Base-by-base conservation (phyloP, 2,329 filamentous ascomycete species). In the Cordyceps tenuipes region DNA sequence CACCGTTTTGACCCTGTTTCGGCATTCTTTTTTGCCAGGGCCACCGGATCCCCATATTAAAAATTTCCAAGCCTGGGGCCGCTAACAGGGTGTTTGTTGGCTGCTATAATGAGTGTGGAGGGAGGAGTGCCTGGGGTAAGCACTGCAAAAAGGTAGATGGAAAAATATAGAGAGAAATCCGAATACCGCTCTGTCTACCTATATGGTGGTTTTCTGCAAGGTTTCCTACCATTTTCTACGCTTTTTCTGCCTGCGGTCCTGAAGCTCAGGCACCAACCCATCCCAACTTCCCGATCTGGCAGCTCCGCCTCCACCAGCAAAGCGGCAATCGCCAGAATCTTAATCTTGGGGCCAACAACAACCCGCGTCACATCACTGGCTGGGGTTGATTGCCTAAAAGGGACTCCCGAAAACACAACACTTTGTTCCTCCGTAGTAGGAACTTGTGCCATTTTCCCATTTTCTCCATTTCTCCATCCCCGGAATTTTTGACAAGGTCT, bases 341-440 rank as follows among this genome's bases (percentile, higher is more conserved):
- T 43, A 7, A 43, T 50, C 46, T 57, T 31, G 46, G 43, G 36
- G 46, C 23, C 5, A 50, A 43, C 21, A 36, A 41, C 21, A 36
- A 41, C 10, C 15, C 9, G 23, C 26, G 7, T 29, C 29, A 3
- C 26, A 10, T 41, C 15, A n/a, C 17, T 19, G 41, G 43, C 17
- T 19, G 41, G 55, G 55, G 41, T 57, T 57, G 46, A 48, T 57
- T 57, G 46, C 55, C 55, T 50, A 50, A 50, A 57, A 57, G 31
- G 55, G 55, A 57, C 34, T 57, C 44, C 55, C 55, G 55, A 43
- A 29, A 36, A 36, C 19, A 29, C 36, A 41, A 31, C 34, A 53
- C 36, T 41, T 55, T 13, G 43, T 46, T 46, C 39, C 10, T 55
- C 17, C 26, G 41, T n/a, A 36, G 48, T 7, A 29, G 7, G 19